A percentile compares a stretch with the other conserved stretches of the same genome.
phyloP scores from a whole-genome alignment of 768 basidiomycete genomes.

The Boletus vinaceobasis region DNA sequence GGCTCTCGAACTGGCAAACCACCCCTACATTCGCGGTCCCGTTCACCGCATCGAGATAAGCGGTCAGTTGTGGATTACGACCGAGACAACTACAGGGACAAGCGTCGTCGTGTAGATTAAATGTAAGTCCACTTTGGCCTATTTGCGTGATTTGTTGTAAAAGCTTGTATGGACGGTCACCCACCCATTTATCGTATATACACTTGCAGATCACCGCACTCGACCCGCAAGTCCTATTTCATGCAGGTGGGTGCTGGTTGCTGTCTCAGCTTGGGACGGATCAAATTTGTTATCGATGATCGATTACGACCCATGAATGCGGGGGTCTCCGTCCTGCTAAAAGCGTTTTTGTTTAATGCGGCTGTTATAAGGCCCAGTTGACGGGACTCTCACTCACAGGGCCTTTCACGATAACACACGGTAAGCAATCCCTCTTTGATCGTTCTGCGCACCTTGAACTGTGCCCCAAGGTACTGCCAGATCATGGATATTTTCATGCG shows the following conservation, averaged over 20 bases:
- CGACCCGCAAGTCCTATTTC: conserved; percentile 1
- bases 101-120: conserved; percentile 58
- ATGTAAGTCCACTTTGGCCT: conserved; percentile 16
- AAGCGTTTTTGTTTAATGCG: neutral
- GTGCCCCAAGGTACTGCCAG: neutral
- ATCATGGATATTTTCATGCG: conserved; percentile 37
- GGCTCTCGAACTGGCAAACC: conserved; percentile 18
- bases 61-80: conserved; percentile 28
- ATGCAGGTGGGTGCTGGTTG: neutral
- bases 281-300: conserved; percentile 21
- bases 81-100: conserved; percentile 41
- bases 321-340: neutral
- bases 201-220: conserved; percentile 12
- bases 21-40: conserved; percentile 32
- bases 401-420: conserved; percentile 10
- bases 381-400: neutral
- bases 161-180: neutral
- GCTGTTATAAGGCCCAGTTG: conserved; percentile 15
- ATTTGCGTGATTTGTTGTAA: conserved; percentile 2
- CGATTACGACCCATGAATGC: neutral
- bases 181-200: neutral
- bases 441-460: neutral
- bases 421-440: conserved; percentile 16
- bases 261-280: neutral
- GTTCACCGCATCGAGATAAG: conserved; percentile 30